These are phyloP conservation scores for Fusarium setosum DNA, from an alignment of 2,329 filamentous ascomycete genomes.

Conservation along the genomic window DNA sequence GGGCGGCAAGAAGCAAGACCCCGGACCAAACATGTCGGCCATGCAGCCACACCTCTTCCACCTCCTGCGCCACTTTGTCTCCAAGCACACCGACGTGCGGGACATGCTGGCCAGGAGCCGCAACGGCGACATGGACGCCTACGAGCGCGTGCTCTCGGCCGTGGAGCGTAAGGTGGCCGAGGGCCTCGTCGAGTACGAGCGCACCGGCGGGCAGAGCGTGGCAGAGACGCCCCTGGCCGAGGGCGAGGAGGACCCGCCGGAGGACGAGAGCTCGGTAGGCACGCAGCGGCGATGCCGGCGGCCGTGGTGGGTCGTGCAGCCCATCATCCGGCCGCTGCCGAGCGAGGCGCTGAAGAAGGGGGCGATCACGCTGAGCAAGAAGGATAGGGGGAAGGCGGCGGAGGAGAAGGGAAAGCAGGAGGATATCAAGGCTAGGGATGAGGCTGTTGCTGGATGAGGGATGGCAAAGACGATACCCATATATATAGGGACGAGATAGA, in stretches of 20 bases:
- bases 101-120: conserved; percentile 80
- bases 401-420: conserved; percentile 35
- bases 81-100: conserved; percentile 83
- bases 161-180: conserved; percentile 81
- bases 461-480: background rate
- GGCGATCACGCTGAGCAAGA: conserved; percentile 79
- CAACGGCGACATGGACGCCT: conserved; percentile 78
- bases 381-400: conserved; percentile 61
- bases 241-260: conserved; percentile 51
- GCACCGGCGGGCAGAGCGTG: conserved; percentile 61
- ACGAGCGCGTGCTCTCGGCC: conserved; percentile 79
- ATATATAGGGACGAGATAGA: conserved; percentile 12
- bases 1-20: conserved; percentile 50
- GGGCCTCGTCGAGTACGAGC: conserved; percentile 76
- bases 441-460: conserved; percentile 40
- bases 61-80: conserved; percentile 84
- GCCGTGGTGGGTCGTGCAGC: conserved; percentile 92
- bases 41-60: conserved; percentile 97
- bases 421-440: conserved; percentile 40
- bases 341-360: conserved; percentile 89
- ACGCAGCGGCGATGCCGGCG: conserved; percentile 79
- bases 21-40: conserved; percentile 74
- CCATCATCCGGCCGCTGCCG: conserved; percentile 86
- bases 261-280: conserved; percentile 70
- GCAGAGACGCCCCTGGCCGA: conserved; percentile 48